phyloP scores from a whole-genome alignment of 225 moss, liverwort and hornwort species.

The Rhytidiadelphus loreus region DNA sequence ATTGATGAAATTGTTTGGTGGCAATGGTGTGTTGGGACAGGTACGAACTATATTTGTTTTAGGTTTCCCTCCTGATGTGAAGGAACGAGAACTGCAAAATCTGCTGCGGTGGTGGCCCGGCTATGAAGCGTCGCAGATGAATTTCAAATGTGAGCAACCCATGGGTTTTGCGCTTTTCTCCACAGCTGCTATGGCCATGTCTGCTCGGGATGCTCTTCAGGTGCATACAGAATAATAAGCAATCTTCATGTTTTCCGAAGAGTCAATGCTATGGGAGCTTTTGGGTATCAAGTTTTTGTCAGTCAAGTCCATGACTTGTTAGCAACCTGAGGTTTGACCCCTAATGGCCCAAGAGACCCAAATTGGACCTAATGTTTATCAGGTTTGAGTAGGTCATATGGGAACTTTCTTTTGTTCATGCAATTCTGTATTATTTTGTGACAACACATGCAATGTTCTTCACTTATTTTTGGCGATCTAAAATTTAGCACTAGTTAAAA shows the following conservation, averaged over 20 bases:
- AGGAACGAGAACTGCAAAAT: slow-evolving; percentile 96
- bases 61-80: slow-evolving; percentile 89
- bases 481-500: background rate
- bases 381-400: background rate
- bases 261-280: background rate
- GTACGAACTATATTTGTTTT: slow-evolving; percentile 92
- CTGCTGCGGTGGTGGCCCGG: slow-evolving; percentile 99
- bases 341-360: background rate
- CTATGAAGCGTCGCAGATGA: slow-evolving; percentile 97
- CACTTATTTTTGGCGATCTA: background rate
- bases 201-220: slow-evolving; percentile 98
- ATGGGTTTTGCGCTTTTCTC: slow-evolving; percentile 99
- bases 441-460: background rate
- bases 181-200: slow-evolving; percentile 88
- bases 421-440: background rate
- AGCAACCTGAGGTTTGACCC: background rate
- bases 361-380: background rate
- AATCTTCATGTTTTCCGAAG: background rate
- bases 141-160: slow-evolving; percentile 95
- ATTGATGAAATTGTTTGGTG: slow-evolving; percentile 1
- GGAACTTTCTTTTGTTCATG: background rate
- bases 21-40: slow-evolving; percentile 9
- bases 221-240: slow-evolving; percentile 16
- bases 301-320: background rate
- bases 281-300: background rate